phyloP scores from a whole-genome alignment of 2,329 filamentous ascomycete genomes.

The Neopestalotiopsis rosae region DNA sequence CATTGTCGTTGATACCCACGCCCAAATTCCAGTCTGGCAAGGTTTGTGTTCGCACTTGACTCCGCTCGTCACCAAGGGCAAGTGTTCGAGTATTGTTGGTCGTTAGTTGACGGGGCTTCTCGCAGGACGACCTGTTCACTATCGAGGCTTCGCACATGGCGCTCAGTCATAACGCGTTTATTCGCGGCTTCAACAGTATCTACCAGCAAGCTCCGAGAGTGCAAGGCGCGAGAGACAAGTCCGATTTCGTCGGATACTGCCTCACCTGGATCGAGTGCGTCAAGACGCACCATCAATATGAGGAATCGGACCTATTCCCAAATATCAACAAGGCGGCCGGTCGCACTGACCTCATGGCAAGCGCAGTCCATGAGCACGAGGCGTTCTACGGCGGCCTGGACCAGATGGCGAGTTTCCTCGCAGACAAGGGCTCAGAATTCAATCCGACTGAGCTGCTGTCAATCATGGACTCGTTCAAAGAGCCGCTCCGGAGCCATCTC shows the following conservation, averaged over 20 bases:
- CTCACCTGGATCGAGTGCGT: constrained; percentile 27
- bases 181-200: constrained; percentile 31
- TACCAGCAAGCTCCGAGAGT: constrained; percentile 28
- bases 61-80: too few species aligned
- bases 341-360: constrained; percentile 24
- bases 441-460: constrained; percentile 6
- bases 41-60: constrained; percentile 39
- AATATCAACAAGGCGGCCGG: constrained; percentile 27
- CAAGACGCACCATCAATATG: constrained; percentile 27
- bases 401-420: constrained; percentile 23
- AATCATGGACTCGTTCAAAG: constrained; percentile 30
- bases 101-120: neutral
- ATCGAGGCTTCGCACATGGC: constrained; percentile 30
- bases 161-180: constrained; percentile 30
- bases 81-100: constrained; percentile 17
- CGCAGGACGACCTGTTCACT: constrained; percentile 27
- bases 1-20: constrained; percentile 23
- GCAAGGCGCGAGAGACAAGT: constrained; percentile 19
- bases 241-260: constrained; percentile 28
- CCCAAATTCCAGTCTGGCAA: constrained; percentile 41
- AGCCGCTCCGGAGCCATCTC: constrained; percentile 25
- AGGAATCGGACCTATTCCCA: constrained; percentile 28
- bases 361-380: constrained; percentile 24
- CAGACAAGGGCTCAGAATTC: neutral
- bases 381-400: constrained; percentile 26